These are phyloP conservation scores for Claviceps pazoutovae DNA, from an alignment of 2,329 filamentous ascomycete genomes.

Conservation along the genomic window DNA sequence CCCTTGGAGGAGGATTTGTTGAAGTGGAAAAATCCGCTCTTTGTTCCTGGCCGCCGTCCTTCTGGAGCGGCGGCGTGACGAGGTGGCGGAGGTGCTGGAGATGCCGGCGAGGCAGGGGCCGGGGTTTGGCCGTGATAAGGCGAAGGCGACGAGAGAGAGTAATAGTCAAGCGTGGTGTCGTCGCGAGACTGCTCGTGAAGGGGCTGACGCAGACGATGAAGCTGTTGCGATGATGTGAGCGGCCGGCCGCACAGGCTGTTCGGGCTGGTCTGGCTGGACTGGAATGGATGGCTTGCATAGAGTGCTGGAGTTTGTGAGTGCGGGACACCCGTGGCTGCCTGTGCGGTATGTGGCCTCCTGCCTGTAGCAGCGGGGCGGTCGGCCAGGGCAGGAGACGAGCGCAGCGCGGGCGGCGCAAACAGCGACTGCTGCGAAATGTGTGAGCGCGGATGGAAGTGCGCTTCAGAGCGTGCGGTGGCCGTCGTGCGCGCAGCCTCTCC, in stretches of 20 bases:
- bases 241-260: constrained; percentile 7
- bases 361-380: constrained; percentile 25
- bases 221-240: background rate
- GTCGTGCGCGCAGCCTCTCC: background rate
- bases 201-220: constrained; percentile 7
- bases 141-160: constrained; percentile 13
- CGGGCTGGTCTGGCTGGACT: background rate
- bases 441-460: background rate
- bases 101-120: constrained; percentile 4
- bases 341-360: constrained; percentile 11
- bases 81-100: constrained; percentile 6
- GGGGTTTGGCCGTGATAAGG: constrained; percentile 5
- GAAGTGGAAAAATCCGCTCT: constrained; percentile 38
- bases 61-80: constrained; percentile 1
- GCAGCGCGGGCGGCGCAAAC: background rate
- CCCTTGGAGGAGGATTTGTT: constrained; percentile 30
- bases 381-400: constrained; percentile 26
- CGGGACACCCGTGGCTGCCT: constrained; percentile 10
- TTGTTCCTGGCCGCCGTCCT: constrained; percentile 22
- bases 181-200: constrained; percentile 13
- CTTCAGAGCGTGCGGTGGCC: background rate
- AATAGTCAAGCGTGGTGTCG: constrained; percentile 9
- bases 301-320: background rate
- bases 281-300: no score
- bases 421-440: constrained; percentile 5